Base-by-base conservation (phyloP, 768 basidiomycete genomes). In the Russula virescens region DNA sequence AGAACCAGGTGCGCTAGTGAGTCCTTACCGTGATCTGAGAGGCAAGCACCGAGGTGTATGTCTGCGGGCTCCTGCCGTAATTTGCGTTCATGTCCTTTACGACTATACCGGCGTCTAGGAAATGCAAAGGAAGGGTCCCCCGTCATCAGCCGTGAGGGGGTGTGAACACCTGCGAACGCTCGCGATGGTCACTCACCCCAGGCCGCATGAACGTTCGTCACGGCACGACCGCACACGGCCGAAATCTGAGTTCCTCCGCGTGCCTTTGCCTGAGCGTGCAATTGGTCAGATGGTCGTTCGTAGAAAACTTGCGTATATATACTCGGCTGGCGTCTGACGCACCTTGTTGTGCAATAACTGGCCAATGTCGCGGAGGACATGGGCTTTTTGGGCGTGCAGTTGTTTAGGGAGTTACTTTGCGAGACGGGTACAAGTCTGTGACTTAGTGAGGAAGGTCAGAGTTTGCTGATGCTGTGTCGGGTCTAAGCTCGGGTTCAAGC, bases 311-410 rank as follows among this genome's bases (percentile, higher is more conserved):
- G 34, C n/a, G 34, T 35, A 35, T 35, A 35, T 35, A 35, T 35
- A 10, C 10, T 5, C 10, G 34, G 10, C 34, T 10, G 10, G 34
- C 10, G 10, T 10, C 34, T 5, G 34, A 10, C 34, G 5, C 34
- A 66, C 57, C 49, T 82, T 78, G 52, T 77, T 76, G 60, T 81
- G 80, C 31, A 82, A 74, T 5, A 80, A 80, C 63, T 81, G 81
- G 21, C 78, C 76, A 60, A 81, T 78, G 61, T 81, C 79, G 16
- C 80, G 79, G 54, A 81, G 68, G 66, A 81, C 80, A 65, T 71
- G 55, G 7, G 61, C 11, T 55, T 28, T 19, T n/a, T n/a, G 43
- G 40, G 28, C 5, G 16, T 13, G 43, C 5, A n/a, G 35, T 46
- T 38, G 42, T 46, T 63, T n/a, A 31, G 40, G 26, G 9, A 11